These are phyloP conservation scores for Mangifera indica DNA, from an alignment of 345 rosid genomes.

Conservation along the genomic window DNA sequence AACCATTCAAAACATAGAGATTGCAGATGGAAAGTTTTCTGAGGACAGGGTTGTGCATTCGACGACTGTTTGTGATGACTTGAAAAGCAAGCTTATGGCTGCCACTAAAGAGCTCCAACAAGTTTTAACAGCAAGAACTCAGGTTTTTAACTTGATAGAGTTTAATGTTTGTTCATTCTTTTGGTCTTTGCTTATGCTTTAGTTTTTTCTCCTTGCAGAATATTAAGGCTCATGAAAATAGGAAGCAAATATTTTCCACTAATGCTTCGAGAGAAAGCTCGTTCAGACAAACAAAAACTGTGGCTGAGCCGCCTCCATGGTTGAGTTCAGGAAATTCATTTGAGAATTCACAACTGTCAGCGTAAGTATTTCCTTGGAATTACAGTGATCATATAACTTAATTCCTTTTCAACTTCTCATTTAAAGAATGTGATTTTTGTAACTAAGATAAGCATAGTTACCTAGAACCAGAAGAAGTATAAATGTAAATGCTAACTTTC, in stretches of 20 bases:
- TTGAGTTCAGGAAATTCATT: conserved; percentile 51
- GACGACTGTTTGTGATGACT: conserved; percentile 75
- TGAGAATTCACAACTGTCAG: conserved; percentile 41
- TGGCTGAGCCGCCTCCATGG: conserved; percentile 89
- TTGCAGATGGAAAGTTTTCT: conserved; percentile 68
- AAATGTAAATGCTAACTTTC: neutral
- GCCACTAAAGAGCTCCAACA: conserved; percentile 78
- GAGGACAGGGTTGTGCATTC: conserved; percentile 75
- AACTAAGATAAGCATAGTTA: neutral
- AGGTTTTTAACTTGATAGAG: conserved; percentile 39
- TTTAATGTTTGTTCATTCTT: conserved; percentile 10
- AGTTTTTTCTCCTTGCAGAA: conserved; percentile 43
- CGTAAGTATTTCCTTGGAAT: conserved; percentile 40
- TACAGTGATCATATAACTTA: neutral
- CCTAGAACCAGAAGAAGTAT: neutral
- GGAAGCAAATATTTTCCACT: conserved; percentile 77
- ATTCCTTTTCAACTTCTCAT: neutral
- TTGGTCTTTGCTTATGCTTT: neutral
- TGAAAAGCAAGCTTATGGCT: conserved; percentile 80
- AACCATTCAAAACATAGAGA: conserved; percentile 74
- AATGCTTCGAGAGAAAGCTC: conserved; percentile 58
- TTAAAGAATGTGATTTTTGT: neutral
- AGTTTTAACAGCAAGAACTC: conserved; percentile 81
- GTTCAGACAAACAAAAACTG: conserved; percentile 42
- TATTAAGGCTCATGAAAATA: conserved; percentile 86